A percentile compares a stretch with the other conserved stretches of the same genome.
Evolutionary conservation across 1,284 basidiomycete species (phyloP).

Genomic region (Cryptococcus floricola): DNA sequence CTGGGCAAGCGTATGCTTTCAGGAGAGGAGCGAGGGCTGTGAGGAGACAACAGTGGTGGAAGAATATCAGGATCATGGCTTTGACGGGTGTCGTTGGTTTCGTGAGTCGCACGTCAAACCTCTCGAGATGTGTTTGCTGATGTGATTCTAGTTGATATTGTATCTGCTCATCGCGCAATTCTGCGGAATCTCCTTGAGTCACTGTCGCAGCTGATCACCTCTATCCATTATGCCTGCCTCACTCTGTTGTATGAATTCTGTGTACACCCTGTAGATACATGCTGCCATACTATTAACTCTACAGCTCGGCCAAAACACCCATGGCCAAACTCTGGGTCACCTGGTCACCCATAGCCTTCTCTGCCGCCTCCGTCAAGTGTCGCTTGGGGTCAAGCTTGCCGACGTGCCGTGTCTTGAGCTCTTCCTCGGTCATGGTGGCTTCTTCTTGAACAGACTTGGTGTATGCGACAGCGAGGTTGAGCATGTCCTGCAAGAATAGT

Average conservation of each 20-base stretch:
- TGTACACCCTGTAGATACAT: neutral
- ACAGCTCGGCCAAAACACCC: slow-evolving; percentile 83
- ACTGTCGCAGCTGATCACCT: slow-evolving; percentile 24
- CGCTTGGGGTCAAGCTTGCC: slow-evolving; percentile 97
- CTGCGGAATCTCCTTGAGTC: slow-evolving; percentile 61
- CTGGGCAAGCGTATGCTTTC: slow-evolving; percentile 93
- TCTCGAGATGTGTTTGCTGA: neutral
- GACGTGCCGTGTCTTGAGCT: slow-evolving; percentile 92
- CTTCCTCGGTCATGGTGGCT: slow-evolving; percentile 80
- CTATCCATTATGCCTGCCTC: too few species aligned
- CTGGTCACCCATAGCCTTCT: slow-evolving; percentile 92
- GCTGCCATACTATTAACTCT: slow-evolving; percentile 17
- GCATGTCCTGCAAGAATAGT: slow-evolving; percentile 68
- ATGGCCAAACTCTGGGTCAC: slow-evolving; percentile 90
- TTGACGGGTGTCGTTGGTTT: slow-evolving; percentile 69
- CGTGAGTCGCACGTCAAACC: slow-evolving; percentile 54
- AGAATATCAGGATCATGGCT: slow-evolving; percentile 71
- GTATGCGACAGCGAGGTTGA: slow-evolving; percentile 81
- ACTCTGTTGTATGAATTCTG: slow-evolving; percentile 3
- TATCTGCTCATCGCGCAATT: slow-evolving; percentile 80
- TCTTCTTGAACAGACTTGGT: slow-evolving; percentile 96
- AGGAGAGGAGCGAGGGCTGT: slow-evolving; percentile 80
- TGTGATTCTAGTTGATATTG: slow-evolving; percentile 58
- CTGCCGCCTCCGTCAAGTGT: slow-evolving; percentile 93
- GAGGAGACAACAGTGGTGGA: slow-evolving; percentile 96